phyloP scores from a whole-genome alignment of 176 grass and related monocot genomes.

The Eleusine coracana region DNA sequence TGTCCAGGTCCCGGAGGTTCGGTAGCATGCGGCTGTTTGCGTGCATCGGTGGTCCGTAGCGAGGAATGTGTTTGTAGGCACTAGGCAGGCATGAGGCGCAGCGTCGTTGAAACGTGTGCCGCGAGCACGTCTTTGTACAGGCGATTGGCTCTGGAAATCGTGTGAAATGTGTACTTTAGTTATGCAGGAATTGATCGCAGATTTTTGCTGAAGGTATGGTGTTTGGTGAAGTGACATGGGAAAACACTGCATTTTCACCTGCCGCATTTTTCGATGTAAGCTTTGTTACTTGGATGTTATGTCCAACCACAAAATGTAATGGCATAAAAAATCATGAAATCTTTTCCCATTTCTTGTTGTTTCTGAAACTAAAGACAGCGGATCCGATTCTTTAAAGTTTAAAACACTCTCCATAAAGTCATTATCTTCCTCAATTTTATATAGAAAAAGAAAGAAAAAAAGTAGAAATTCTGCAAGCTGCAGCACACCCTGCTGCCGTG shows the following conservation, averaged over 20 bases:
- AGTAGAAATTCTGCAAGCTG: background rate
- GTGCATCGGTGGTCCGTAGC: constrained; percentile 21
- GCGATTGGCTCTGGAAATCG: background rate
- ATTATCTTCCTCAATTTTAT: too few species aligned
- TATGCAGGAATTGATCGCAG: background rate
- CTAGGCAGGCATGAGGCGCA: background rate
- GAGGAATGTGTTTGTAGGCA: background rate
- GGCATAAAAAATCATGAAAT: background rate
- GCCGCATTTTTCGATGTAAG: background rate
- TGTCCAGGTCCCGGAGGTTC: constrained; percentile 42
- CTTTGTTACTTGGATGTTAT: background rate
- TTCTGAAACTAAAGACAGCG: background rate
- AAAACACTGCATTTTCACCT: background rate
- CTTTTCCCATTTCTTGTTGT: background rate
- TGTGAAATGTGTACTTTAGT: background rate
- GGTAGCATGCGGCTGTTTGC: constrained; percentile 41
- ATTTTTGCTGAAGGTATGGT: background rate
- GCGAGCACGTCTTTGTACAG: constrained; percentile 2
- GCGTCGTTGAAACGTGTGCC: background rate
- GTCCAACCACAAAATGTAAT: background rate
- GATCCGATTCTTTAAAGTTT: constrained; percentile 30
- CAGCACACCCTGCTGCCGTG: background rate
- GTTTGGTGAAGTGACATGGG: background rate
- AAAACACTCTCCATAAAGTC: too few species aligned
- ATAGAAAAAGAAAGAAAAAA: background rate